phyloP scores from a whole-genome alignment of 768 basidiomycete genomes.

The Boletus edulis region DNA sequence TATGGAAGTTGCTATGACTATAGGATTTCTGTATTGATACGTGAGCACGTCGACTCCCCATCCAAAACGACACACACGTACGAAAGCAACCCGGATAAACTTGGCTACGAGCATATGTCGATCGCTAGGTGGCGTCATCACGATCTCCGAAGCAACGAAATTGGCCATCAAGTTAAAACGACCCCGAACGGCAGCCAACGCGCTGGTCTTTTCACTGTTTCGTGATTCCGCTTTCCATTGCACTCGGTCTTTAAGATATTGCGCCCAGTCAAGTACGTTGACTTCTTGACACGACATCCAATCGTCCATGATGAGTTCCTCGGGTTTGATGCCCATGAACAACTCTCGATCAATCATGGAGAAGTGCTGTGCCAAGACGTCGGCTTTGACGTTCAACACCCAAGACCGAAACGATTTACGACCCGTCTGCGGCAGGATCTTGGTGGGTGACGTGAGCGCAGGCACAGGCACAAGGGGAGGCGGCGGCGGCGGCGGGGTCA shows the following conservation, averaged over 20 bases:
- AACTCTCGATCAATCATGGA: constrained; percentile 87
- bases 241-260: constrained; percentile 74
- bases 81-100: constrained; percentile 85
- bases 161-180: constrained; percentile 84
- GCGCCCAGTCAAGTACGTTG: constrained; percentile 79
- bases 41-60: background rate
- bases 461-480: background rate
- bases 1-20: constrained; percentile 70
- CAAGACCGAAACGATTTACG: constrained; percentile 66
- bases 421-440: constrained; percentile 35
- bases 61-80: constrained; percentile 34
- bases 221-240: constrained; percentile 63
- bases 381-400: constrained; percentile 60
- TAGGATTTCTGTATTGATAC: constrained; percentile 67
- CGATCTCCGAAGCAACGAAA: constrained; percentile 79
- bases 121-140: constrained; percentile 66
- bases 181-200: constrained; percentile 70
- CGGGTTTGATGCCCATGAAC: constrained; percentile 81
- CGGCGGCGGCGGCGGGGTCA: background rate
- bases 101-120: constrained; percentile 67
- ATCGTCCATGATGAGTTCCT: constrained; percentile 78
- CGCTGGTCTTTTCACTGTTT: constrained; percentile 60
- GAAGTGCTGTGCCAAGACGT: constrained; percentile 71
- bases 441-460: constrained; percentile 29
- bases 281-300: constrained; percentile 62